Evolutionary conservation across 148 eudicot species (phyloP).

Genomic region (Chenopodium formosanum): DNA sequence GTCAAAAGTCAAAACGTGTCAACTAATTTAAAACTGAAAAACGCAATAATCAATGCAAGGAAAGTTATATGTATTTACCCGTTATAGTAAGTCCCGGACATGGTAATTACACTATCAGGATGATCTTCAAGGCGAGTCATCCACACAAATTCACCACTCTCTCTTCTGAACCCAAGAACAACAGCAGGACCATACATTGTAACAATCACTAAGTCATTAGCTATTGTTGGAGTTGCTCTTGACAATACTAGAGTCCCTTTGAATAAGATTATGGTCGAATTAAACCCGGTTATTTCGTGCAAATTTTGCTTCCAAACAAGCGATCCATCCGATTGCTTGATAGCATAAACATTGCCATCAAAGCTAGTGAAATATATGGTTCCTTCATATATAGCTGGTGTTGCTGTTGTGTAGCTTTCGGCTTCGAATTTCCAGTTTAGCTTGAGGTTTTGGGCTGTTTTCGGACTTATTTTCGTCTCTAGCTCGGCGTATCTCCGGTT

Average conservation of each 20-base stretch:
- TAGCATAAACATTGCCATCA: slow-evolving; percentile 56
- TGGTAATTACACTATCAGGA: slow-evolving; percentile 39
- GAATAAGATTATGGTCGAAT: slow-evolving; percentile 9
- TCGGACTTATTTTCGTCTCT: slow-evolving; percentile 54
- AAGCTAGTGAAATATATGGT: slow-evolving; percentile 48
- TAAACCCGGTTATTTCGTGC: slow-evolving; percentile 46
- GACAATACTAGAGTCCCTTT: slow-evolving; percentile 34
- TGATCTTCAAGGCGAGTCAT: slow-evolving; percentile 38
- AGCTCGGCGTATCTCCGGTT: slow-evolving; percentile 46
- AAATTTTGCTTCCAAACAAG: slow-evolving; percentile 52
- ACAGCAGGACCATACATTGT: slow-evolving; percentile 47
- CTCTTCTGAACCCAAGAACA: slow-evolving; percentile 40
- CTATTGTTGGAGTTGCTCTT: slow-evolving; percentile 51
- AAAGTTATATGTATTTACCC: slow-evolving; percentile 22
- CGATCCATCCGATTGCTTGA: slow-evolving; percentile 41
- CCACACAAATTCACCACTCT: slow-evolving; percentile 50
- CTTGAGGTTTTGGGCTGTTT: slow-evolving; percentile 33
- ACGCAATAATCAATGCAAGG: too few species aligned
- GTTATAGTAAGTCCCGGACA: slow-evolving; percentile 54
- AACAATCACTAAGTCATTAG: slow-evolving; percentile 37
- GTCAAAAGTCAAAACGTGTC: too few species aligned
- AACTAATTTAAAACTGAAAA: too few species aligned
- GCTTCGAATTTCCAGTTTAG: slow-evolving; percentile 53
- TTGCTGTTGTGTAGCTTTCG: slow-evolving; percentile 42
- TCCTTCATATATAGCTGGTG: slow-evolving; percentile 48